These are phyloP conservation scores for Xerocomus cyaneibrunnescens DNA, from an alignment of 1,284 basidiomycete species.

Conservation along the genomic window DNA sequence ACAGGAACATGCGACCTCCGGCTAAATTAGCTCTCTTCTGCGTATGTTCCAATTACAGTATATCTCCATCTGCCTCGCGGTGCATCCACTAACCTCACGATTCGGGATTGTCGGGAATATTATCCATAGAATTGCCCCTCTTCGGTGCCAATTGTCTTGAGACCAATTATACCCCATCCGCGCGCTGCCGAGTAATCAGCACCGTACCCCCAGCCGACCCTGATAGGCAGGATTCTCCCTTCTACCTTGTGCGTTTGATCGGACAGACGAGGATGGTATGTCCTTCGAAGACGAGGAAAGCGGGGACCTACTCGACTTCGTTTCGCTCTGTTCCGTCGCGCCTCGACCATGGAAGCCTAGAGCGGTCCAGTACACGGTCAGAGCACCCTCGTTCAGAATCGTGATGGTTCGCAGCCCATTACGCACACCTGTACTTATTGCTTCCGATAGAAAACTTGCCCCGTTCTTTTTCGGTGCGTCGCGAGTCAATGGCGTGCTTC, in stretches of 20 bases:
- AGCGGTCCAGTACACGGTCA: not conserved
- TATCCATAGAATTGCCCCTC: not conserved
- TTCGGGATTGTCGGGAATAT: not conserved
- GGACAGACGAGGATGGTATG: not conserved
- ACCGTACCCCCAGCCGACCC: not conserved
- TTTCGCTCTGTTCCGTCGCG: not conserved
- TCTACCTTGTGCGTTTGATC: not conserved
- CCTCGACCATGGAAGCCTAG: not conserved
- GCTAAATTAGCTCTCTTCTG: not conserved
- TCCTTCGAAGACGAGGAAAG: not conserved
- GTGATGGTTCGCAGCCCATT: not conserved
- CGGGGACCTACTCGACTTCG: not conserved
- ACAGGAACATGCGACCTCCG: not conserved
- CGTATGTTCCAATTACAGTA: not conserved
- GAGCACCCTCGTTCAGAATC: not conserved
- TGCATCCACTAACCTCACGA: not conserved
- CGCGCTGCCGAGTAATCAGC: not conserved
- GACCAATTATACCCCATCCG: not conserved
- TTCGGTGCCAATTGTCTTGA: conserved; percentile 1
- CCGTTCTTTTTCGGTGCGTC: not conserved
- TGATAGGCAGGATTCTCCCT: not conserved
- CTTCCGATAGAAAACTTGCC: not conserved
- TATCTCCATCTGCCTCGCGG: not conserved
- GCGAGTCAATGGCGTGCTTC: not conserved
- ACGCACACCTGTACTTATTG: conserved; percentile 5